Evolutionary conservation across 768 basidiomycete species (phyloP).

Genomic region (Basidioascus undulatus): DNA sequence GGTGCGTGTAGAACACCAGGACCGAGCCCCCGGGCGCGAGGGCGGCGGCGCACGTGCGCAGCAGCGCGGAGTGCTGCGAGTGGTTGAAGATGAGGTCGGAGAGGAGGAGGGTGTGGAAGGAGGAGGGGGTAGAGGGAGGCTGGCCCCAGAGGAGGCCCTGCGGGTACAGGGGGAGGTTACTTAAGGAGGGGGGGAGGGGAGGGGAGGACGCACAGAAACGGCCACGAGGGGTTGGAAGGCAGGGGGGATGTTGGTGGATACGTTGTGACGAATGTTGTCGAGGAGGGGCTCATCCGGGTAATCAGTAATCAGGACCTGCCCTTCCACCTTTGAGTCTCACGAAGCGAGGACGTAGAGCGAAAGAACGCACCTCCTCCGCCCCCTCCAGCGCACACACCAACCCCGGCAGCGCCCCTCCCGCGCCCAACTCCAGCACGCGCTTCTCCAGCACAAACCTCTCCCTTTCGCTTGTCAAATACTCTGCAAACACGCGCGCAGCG

Average conservation of each 20-base stretch:
- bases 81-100: slow-evolving; percentile 37
- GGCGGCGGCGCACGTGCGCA: slow-evolving; percentile 39
- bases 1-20: slow-evolving; percentile 73
- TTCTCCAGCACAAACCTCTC: too few relatives aligned
- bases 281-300: slow-evolving; percentile 63
- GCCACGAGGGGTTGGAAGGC: slow-evolving; percentile 14
- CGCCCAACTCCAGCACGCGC: too few relatives aligned
- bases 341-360: too few relatives aligned
- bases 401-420: too few relatives aligned
- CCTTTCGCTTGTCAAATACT: too few relatives aligned
- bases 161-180: not conserved
- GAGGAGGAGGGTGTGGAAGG: slow-evolving; percentile 59
- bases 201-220: slow-evolving; percentile 11
- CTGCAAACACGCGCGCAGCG: too few relatives aligned
- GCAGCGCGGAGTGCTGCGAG: slow-evolving; percentile 53
- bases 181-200: not conserved
- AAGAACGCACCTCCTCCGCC: not conserved
- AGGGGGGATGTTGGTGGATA: slow-evolving; percentile 28
- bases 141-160: slow-evolving; percentile 71
- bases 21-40: slow-evolving; percentile 17
- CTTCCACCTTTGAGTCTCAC: too few relatives aligned
- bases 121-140: slow-evolving; percentile 24
- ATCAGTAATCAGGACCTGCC: slow-evolving; percentile 63
- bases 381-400: not conserved
- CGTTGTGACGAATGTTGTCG: slow-evolving; percentile 49